Percentiles rank a stretch among this genome's conserved stretches.
Conservation (phyloP, 371 early-diverging fungal species). For the Actinomortierella wolfii region DNA sequence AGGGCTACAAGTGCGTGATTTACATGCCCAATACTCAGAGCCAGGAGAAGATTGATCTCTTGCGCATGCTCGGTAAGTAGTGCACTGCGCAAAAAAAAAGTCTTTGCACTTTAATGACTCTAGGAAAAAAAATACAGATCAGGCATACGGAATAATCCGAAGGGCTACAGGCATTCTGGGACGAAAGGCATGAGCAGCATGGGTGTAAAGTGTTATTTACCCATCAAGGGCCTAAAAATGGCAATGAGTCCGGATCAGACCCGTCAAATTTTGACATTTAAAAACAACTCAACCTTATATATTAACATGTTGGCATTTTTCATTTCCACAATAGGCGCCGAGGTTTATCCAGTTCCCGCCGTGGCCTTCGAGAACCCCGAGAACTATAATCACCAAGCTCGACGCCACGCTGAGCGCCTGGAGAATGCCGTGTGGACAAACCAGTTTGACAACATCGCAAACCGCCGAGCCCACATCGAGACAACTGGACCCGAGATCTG, state of each 20-base stretch:
- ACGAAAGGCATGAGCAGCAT: conserved; percentile 1
- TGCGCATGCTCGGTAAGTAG: conserved; percentile 78
- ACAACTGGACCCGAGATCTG: conserved; percentile 96
- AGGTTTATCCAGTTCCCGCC: conserved; percentile 88
- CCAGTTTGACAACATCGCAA: conserved; percentile 87
- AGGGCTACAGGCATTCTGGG: too few species aligned
- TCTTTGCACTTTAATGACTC: neutral
- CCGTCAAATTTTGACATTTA: too few species aligned
- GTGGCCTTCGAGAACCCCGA: conserved; percentile 90
- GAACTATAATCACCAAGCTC: conserved; percentile 96
- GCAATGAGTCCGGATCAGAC: too few species aligned
- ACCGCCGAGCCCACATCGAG: conserved; percentile 90
- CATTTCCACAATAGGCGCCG: conserved; percentile 59
- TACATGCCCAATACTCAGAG: conserved; percentile 98
- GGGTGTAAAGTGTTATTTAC: neutral
- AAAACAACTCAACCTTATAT: neutral
- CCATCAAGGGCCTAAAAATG: too few species aligned
- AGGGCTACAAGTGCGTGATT: conserved; percentile 95
- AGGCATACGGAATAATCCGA: too few species aligned
- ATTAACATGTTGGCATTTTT: neutral
- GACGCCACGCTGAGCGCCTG: conserved; percentile 77
- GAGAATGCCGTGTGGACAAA: conserved; percentile 96
- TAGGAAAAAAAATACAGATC: too few species aligned
- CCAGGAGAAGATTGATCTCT: conserved; percentile 92
- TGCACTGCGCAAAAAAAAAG: neutral